Evolutionary conservation across 352 stramenopile genomes (phyloP).

Genomic region (Phytopythium chamaehyphon): DNA sequence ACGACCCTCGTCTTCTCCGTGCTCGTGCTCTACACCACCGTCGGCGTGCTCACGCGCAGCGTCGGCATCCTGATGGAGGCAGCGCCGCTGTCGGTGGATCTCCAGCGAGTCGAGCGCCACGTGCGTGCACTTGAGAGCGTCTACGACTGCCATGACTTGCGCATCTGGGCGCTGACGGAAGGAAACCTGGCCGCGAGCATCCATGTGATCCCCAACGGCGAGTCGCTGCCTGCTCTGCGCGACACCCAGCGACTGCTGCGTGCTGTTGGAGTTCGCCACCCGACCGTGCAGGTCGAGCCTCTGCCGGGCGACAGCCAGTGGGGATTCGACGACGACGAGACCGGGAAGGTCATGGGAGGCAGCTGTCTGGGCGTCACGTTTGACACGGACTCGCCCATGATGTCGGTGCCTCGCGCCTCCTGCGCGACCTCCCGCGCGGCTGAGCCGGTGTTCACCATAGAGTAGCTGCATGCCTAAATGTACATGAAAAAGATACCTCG

Average conservation of each 20-base stretch:
- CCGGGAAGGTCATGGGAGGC: conserved; percentile 3
- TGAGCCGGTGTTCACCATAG: conserved; percentile 8
- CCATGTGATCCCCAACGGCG: conserved; percentile 80
- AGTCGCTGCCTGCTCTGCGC: conserved; percentile 38
- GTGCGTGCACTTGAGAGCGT: conserved; percentile 73
- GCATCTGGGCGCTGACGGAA: conserved; percentile 96
- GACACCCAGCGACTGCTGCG: conserved; percentile 52
- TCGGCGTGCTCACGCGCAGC: conserved; percentile 89
- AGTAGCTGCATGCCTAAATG: conserved; percentile 2
- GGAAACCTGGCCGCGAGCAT: conserved; percentile 88
- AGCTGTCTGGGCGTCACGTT: conserved; percentile 55
- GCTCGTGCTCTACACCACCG: conserved; percentile 92
- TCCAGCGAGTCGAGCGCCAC: conserved; percentile 52
- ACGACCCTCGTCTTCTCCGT: conserved; percentile 96
- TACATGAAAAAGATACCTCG: conserved; percentile 1
- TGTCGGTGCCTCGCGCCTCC: conserved; percentile 66
- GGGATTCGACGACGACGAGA: conserved; percentile 32
- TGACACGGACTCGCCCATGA: conserved; percentile 43
- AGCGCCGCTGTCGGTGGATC: conserved; percentile 65
- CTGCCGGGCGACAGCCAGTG: conserved; percentile 42
- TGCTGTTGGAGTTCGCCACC: conserved; percentile 45
- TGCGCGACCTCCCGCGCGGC: conserved; percentile 30
- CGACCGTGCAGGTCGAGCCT: conserved; percentile 73
- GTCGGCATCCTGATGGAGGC: conserved; percentile 95
- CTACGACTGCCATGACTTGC: conserved; percentile 96